Evolutionary conservation across 2,329 filamentous ascomycete genomes (phyloP).

Genomic region (Aspergillus oerlinghausenensis): DNA sequence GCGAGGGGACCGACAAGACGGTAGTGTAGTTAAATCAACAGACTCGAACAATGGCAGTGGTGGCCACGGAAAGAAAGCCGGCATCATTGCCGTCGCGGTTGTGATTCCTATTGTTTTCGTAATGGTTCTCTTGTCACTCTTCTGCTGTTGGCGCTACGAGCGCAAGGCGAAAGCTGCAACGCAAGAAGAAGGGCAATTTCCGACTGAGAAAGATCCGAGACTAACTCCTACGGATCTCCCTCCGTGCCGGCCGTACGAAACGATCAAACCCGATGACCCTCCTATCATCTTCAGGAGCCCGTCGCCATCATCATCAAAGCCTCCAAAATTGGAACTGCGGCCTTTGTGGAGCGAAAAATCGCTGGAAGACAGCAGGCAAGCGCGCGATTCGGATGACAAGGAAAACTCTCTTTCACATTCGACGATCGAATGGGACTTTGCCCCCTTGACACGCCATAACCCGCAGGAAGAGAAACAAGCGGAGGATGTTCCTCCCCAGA

Average conservation of each 20-base stretch:
- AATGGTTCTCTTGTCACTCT: slow-evolving; percentile 24
- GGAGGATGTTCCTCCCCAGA: slow-evolving; percentile 18
- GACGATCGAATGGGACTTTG: slow-evolving; percentile 27
- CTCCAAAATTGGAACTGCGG: slow-evolving; percentile 32
- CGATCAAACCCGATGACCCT: slow-evolving; percentile 15
- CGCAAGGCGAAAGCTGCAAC: slow-evolving; percentile 17
- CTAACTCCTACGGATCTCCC: slow-evolving; percentile 19
- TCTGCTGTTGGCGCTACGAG: slow-evolving; percentile 33
- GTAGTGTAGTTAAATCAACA: slow-evolving; percentile 14
- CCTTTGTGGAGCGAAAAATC: slow-evolving; percentile 29
- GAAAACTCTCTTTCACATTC: slow-evolving; percentile 25
- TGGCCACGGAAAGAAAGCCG: slow-evolving; percentile 28
- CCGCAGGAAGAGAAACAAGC: slow-evolving; percentile 19
- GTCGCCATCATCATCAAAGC: slow-evolving; percentile 26
- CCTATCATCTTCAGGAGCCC: slow-evolving; percentile 20
- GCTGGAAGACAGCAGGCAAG: slow-evolving; percentile 18
- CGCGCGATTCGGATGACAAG: slow-evolving; percentile 14
- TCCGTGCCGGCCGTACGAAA: slow-evolving; percentile 23
- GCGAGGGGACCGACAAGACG: slow-evolving; percentile 13
- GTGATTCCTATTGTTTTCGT: slow-evolving; percentile 31
- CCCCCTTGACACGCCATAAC: slow-evolving; percentile 18
- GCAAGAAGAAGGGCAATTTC: slow-evolving; percentile 18
- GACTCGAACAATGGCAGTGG: slow-evolving; percentile 12
- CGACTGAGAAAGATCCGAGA: slow-evolving; percentile 19
- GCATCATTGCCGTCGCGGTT: slow-evolving; percentile 35